These are phyloP conservation scores for Marasmius tenuissimus DNA, from an alignment of 1,284 basidiomycete genomes.

Conservation along the genomic window DNA sequence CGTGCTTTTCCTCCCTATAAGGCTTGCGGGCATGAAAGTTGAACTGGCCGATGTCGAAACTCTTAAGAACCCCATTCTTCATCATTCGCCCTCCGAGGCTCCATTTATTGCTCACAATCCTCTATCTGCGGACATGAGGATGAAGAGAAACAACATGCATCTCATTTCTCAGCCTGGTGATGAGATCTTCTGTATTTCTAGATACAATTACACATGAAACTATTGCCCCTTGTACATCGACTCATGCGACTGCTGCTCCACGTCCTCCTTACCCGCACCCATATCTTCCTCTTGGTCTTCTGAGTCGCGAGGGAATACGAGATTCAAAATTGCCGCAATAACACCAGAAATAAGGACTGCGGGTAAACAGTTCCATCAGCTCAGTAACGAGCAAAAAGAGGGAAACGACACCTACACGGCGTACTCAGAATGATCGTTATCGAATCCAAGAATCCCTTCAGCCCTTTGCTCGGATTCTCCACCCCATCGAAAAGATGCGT, in stretches of 20 bases:
- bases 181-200: background rate
- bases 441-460: conserved; percentile 73
- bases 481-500: conserved; percentile 71
- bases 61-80: no score
- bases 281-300: conserved; percentile 30
- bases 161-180: no score
- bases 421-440: conserved; percentile 80
- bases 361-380: conserved; percentile 2
- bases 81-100: no score
- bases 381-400: conserved; percentile 6
- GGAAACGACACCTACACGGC: conserved; percentile 56
- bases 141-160: no score
- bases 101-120: no score
- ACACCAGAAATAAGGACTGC: conserved; percentile 67
- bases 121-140: no score
- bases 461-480: conserved; percentile 50
- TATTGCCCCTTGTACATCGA: background rate
- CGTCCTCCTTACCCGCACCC: conserved; percentile 7
- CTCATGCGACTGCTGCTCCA: background rate
- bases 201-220: background rate
- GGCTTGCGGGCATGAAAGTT: no score
- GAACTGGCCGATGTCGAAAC: no score
- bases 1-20: no score
- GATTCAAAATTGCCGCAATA: conserved; percentile 65
- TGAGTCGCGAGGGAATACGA: conserved; percentile 58